Percentiles rank a stretch among this genome's conserved stretches.
These are phyloP conservation scores for Tetrahymena borealis DNA, from an alignment of 73 alveolate genomes.

Conservation along the genomic window DNA sequence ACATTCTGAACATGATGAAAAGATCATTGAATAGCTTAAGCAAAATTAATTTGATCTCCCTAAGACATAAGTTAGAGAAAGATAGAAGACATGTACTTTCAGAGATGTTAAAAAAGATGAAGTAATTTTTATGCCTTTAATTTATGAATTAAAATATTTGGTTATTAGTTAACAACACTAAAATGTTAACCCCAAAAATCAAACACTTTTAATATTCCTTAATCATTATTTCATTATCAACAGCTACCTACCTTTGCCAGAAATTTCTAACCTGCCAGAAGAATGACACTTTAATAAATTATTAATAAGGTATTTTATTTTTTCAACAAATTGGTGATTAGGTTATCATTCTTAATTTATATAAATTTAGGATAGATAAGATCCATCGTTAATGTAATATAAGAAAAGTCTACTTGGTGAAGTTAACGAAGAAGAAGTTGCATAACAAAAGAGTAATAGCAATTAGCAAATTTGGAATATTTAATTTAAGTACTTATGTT, in stretches of 20 bases:
- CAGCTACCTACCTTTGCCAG: not conserved
- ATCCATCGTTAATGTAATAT: conserved; percentile 13
- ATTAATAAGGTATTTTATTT: not conserved
- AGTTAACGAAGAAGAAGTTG: not conserved
- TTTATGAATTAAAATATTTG: not conserved
- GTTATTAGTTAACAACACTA: not conserved
- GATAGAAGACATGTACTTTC: conserved; percentile 5
- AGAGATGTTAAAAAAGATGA: not conserved
- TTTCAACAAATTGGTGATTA: not conserved
- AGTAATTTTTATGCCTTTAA: not conserved
- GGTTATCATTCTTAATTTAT: not conserved
- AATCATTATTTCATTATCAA: not conserved
- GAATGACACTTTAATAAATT: not conserved
- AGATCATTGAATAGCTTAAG: not conserved
- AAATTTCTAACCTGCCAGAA: not conserved
- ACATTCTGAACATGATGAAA: not conserved
- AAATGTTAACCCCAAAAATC: not conserved
- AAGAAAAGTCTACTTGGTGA: conserved; percentile 28
- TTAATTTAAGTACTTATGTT: not conserved
- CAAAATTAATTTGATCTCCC: not conserved
- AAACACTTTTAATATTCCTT: not conserved
- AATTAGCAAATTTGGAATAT: not conserved
- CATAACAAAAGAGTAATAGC: not conserved
- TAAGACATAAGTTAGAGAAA: not conserved
- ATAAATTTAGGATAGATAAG: conserved; percentile 16